phyloP scores from a whole-genome alignment of 2,329 filamentous ascomycete genomes.

The Dactylellina drechsleri region DNA sequence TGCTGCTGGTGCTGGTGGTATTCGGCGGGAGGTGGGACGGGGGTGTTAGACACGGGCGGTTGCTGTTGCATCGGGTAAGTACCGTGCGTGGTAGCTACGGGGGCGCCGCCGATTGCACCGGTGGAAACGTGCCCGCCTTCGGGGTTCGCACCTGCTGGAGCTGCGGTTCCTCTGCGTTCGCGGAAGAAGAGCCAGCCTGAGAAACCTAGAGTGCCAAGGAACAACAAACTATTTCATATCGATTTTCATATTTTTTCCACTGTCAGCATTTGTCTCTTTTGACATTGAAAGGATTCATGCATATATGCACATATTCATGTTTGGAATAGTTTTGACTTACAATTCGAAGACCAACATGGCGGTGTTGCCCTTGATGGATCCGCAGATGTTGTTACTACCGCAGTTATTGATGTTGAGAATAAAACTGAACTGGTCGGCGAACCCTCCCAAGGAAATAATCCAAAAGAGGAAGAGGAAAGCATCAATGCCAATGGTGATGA shows the following conservation, averaged over 20 bases:
- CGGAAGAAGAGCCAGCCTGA: conserved; percentile 52
- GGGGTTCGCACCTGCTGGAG: conserved; percentile 45
- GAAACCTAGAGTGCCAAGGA: conserved; percentile 57
- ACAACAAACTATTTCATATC: conserved; percentile 53
- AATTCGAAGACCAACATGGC: conserved; percentile 49
- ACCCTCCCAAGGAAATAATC: conserved; percentile 56
- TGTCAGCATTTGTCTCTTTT: too few species aligned
- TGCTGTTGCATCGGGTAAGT: conserved; percentile 54
- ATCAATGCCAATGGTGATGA: conserved; percentile 55
- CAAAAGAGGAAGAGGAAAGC: conserved; percentile 62
- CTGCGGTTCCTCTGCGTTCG: conserved; percentile 35
- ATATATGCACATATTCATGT: conserved; percentile 11
- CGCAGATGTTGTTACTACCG: conserved; percentile 12
- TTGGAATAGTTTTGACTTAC: conserved; percentile 30
- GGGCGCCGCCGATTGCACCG: conserved; percentile 47
- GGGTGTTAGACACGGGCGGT: conserved; percentile 15
- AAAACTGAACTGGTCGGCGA: conserved; percentile 38
- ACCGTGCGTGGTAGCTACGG: conserved; percentile 28
- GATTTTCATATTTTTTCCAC: neutral
- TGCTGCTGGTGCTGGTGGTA: conserved; percentile 38
- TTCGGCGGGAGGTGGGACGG: conserved; percentile 36
- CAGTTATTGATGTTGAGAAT: conserved; percentile 26
- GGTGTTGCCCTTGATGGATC: conserved; percentile 34
- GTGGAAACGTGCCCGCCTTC: conserved; percentile 49
- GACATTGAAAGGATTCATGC: conserved; percentile 1